Conservation (phyloP, 2,329 filamentous ascomycete species). For the Samsoniella hepiali region DNA sequence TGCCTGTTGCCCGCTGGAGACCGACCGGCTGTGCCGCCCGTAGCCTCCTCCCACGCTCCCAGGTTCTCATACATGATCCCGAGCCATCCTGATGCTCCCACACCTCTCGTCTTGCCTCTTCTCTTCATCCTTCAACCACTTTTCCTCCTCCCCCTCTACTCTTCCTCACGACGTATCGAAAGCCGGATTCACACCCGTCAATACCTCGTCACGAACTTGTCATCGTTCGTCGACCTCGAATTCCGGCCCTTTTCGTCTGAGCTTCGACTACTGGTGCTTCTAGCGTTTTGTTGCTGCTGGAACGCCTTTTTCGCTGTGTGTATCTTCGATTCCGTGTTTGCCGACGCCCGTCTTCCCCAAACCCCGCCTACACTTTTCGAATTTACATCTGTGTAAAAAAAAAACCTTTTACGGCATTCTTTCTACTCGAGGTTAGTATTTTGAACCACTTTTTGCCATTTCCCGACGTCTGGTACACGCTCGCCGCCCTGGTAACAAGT, state of each 20-base stretch:
- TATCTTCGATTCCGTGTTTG: constrained; percentile 13
- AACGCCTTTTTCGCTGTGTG: constrained; percentile 7
- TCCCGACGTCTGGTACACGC: not conserved
- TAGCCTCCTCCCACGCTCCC: constrained; percentile 22
- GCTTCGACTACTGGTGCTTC: constrained; percentile 22
- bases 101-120: constrained; percentile 24
- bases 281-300: constrained; percentile 25
- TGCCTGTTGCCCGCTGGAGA: constrained; percentile 1
- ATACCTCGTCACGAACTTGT: constrained; percentile 18
- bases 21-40: constrained; percentile 25
- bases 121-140: constrained; percentile 23
- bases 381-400: constrained; percentile 3
- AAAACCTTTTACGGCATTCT: constrained; percentile 16
- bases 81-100: constrained; percentile 24
- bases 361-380: constrained; percentile 21
- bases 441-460: not conserved
- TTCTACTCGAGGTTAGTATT: constrained; percentile 22
- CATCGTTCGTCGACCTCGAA: constrained; percentile 31
- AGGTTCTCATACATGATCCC: constrained; percentile 12
- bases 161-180: constrained; percentile 34
- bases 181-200: constrained; percentile 22
- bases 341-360: constrained; percentile 21
- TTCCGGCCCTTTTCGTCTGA: constrained; percentile 33
- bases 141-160: constrained; percentile 22
- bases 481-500: constrained; percentile 1